Conservation (phyloP, 768 basidiomycete species). For the Macrolepiota albuminosa region DNA sequence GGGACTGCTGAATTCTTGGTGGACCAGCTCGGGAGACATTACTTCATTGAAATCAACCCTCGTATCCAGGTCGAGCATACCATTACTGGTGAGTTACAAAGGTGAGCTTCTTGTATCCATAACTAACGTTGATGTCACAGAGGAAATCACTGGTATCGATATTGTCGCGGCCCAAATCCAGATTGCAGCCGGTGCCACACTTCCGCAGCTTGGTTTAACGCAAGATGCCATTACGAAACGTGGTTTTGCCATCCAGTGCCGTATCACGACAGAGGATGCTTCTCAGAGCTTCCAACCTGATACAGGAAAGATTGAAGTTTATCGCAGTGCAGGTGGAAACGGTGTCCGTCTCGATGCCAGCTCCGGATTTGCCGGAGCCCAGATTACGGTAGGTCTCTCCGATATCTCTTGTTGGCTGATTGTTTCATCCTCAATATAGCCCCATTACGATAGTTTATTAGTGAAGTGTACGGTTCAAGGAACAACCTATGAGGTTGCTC, state of each 20-base stretch:
- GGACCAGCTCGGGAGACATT: slow-evolving; percentile 93
- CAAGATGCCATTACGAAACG: slow-evolving; percentile 96
- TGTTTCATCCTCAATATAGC: slow-evolving; percentile 39
- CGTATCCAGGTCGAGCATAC: slow-evolving; percentile 99
- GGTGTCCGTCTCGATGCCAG: slow-evolving; percentile 95
- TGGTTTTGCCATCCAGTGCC: slow-evolving; percentile 97
- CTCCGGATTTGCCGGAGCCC: slow-evolving; percentile 97
- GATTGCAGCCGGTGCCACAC: slow-evolving; percentile 96
- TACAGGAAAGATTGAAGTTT: slow-evolving; percentile 99
- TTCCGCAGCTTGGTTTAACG: slow-evolving; percentile 90
- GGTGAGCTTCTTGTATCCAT: background rate
- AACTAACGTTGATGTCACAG: slow-evolving; percentile 34
- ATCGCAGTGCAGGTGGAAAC: slow-evolving; percentile 97
- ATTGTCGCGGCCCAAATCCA: slow-evolving; percentile 99
- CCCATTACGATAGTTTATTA: slow-evolving; percentile 96
- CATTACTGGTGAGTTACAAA: slow-evolving; percentile 69
- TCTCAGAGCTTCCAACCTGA: slow-evolving; percentile 93
- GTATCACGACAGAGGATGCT: slow-evolving; percentile 97
- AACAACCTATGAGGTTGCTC: slow-evolving; percentile 97
- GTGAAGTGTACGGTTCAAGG: slow-evolving; percentile 96
- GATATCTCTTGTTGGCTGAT: background rate
- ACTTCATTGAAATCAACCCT: slow-evolving; percentile 99
- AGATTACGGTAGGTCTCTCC: slow-evolving; percentile 72
- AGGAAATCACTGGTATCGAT: slow-evolving; percentile 99
- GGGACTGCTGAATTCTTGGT: slow-evolving; percentile 99